Evolutionary conservation across 75 land plant genomes (phyloP), one percentile per base, ranked within the genome.

Genomic region (Pinus tabuliformis): DNA sequence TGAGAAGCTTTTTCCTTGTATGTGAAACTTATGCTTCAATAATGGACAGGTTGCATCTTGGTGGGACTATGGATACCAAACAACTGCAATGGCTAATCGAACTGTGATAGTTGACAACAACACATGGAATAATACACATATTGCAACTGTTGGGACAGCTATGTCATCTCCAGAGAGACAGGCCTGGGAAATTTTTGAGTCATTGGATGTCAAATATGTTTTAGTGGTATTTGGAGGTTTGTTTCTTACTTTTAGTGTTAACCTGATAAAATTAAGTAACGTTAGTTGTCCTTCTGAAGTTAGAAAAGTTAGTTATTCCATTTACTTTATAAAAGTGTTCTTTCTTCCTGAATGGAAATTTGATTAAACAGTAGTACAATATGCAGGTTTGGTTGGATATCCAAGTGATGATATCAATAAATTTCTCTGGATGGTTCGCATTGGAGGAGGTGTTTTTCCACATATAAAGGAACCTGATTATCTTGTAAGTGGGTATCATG

Each of bases 21-120:
- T 42, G 6, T n/a, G 17, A 64, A 64, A 36, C 18, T 64, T 17
- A 64, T 36, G n/a, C 12, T 12, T 68, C 36, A 20, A 22, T 68
- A 68, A 68, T 6, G 58, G 63, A 26, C 89, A 97, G 99, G 99
- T 97, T 64, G 99, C 99, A 56, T 97, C 99, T 21, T 97, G 99
- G 99, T 97, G 99, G 99, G 99, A 97, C 78, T 97, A 97, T 86
- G 99, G 99, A 20, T 97, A 97, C 58, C 99, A 97, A 91, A 97
- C 99, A 81, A 97, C 99, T 72, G 99, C 99, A 54, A 97, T 97
- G 99, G 99, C 99, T 45, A 97, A 97, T 78, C 87, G 99, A 22
- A 97, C 99, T 63, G 99, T 97, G 30, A 93, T 97, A 66, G 99
- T 97, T 57, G 99, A 97, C 73, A 97, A 97, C 77, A 97, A 97